Evolutionary conservation across 768 basidiomycete species (phyloP), one percentile per base, ranked within the genome.

Genomic region (Tulasnella sp.): DNA sequence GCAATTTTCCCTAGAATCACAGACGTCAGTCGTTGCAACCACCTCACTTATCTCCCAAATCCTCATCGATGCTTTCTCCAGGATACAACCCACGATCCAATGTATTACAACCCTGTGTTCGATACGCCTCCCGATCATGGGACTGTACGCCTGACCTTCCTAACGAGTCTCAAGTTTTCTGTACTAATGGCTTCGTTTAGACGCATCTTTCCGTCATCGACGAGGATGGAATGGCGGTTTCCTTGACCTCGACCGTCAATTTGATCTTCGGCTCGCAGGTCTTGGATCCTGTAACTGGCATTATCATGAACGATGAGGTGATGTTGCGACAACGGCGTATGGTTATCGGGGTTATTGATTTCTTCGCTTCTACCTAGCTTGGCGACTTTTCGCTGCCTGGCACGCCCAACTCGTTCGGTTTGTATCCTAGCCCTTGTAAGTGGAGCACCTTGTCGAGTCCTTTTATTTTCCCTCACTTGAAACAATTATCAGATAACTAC

Each of bases 321-420:
- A 76, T 75, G 80, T 71, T 62, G 22, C n/a, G 8, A 66, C 29
- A 42, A 29, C 14, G 16, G 26, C 26, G 35, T 41, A 62, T 71
- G 37, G 32, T 19, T 42, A 17, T 72, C 62, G 66, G 41, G 29
- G 32, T 29, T 63, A n/a, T 47, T 35, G 26, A 42, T 42, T 6
- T 29, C 8, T 14, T 73, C 16, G 41, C 22, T 19, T 47, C 6
- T 8, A 4, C 22, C 34, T 69, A 89, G 86, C 92, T 94, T 91
- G 92, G 94, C 75, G 96, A 98, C 79, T 98, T 98, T 79, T 91
- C 94, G 12, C 89, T 83, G 0, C 95, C 95, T 1, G 94, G 91
- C 3, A 79, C 80, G n/a, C 86, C 92, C 6, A 96, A 97, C 76
- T 87, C 83, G 1, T 96, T 94, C 77, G 94, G 91, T 0, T 80